Base-by-base conservation (phyloP, 2,329 filamentous ascomycete species). In the Trichoderma aggressivum region DNA sequence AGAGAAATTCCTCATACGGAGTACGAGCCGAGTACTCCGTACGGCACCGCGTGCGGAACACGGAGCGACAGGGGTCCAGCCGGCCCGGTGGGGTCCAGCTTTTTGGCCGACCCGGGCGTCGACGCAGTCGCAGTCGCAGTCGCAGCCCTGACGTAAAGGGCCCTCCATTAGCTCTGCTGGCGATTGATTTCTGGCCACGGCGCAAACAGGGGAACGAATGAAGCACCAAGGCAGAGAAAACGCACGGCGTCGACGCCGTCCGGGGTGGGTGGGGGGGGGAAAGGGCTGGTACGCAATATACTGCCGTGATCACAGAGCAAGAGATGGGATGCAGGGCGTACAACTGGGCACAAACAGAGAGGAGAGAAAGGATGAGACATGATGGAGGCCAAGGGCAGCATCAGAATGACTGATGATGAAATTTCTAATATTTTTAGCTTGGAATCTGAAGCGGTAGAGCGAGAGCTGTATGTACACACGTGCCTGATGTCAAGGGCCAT, bases 81-180 rank as follows among this genome's bases (percentile, higher is more conserved):
- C 71, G 71, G 71, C 28, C 67, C 66, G 66, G 60, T 64, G 66
- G 70, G 70, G 70, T 43, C 28, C n/a, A 53, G 70, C 60, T 30
- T 55, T 70, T 39, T 61, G 43, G 67, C 66, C 60, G 71, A 70
- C 65, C 67, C 71, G 71, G 70, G 71, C 21, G 71, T 72, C 61
- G 56, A 70, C 14, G 67, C 71, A 72, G 66, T 32, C 70, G 70
- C 67, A 70, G 66, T 36, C 14, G 67, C 71, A 72, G 66, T 32
- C 70, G 70, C 67, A 70, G 66, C 50, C 67, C 66, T 72, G 71
- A 72, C 71, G 71, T 72, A 72, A 66, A 50, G 64, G 64, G 56
- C 56, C 50, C 58, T 34, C 56, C 63, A 34, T 36, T 61, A 53
- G 47, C 47, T 53, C 5, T 3, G n/a, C 47, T 53, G 47, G 47